Percentiles rank a stretch among this genome's conserved stretches.
These are phyloP conservation scores for Spathaspora boniae DNA, from an alignment of 805 yeast genomes.

Conservation along the genomic window DNA sequence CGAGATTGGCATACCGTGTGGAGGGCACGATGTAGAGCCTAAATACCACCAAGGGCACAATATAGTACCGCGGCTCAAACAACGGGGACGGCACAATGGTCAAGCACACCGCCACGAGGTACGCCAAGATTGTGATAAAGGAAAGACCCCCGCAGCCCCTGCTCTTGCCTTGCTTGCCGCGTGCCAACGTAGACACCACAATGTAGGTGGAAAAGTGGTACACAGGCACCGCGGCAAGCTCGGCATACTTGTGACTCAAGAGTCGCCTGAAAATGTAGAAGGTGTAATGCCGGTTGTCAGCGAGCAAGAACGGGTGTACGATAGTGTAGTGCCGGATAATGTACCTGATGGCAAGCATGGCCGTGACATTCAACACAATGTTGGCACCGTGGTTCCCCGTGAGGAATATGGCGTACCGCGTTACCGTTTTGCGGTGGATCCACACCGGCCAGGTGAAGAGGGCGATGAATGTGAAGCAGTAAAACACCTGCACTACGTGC, in stretches of 20 bases:
- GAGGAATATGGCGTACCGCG: constrained; percentile 32
- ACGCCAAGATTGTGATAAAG: constrained; percentile 46
- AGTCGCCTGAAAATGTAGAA: constrained; percentile 78
- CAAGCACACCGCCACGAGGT: constrained; percentile 47
- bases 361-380: constrained; percentile 13
- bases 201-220: constrained; percentile 61
- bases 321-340: constrained; percentile 60
- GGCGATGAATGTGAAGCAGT: constrained; percentile 63
- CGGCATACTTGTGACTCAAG: constrained; percentile 46
- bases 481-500: constrained; percentile 79
- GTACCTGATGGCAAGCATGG: constrained; percentile 33
- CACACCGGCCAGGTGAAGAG: constrained; percentile 75
- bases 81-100: constrained; percentile 87
- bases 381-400: constrained; percentile 21
- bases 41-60: constrained; percentile 75
- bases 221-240: constrained; percentile 54
- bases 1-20: constrained; percentile 29
- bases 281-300: constrained; percentile 92
- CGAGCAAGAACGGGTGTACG: constrained; percentile 85
- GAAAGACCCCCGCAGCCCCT: too few relatives aligned
- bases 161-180: constrained; percentile 10
- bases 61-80: constrained; percentile 91
- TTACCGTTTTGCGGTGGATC: constrained; percentile 45
- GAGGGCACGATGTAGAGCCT: constrained; percentile 44
- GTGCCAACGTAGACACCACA: constrained; percentile 15